A percentile compares a stretch with the other conserved stretches of the same genome.
Evolutionary conservation across 129 eudicot genomes (phyloP).

Genomic region (Calendula officinalis): DNA sequence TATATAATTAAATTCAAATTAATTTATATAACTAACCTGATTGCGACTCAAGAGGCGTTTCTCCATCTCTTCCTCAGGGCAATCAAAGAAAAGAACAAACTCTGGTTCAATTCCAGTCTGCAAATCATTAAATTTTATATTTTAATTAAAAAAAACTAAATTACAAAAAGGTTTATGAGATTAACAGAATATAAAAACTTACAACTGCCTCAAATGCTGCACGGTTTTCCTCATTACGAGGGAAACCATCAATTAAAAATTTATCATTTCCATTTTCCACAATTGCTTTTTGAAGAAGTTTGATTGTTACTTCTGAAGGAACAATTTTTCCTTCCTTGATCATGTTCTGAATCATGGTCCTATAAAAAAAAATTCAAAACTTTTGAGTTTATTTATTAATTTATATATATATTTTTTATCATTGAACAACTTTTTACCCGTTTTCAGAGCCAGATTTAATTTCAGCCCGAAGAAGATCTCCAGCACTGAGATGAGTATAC

Average conservation of each 20-base stretch:
- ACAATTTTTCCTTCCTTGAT: slow-evolving; percentile 95
- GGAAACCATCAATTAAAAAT: slow-evolving; percentile 92
- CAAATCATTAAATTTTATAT: slow-evolving; percentile 2
- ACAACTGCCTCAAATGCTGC: slow-evolving; percentile 85
- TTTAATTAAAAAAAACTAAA: not conserved
- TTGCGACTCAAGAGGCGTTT: slow-evolving; percentile 83
- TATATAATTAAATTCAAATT: not conserved
- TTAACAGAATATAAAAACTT: slow-evolving; percentile 32
- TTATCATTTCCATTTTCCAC: slow-evolving; percentile 76
- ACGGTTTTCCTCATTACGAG: slow-evolving; percentile 99
- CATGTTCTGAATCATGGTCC: slow-evolving; percentile 95
- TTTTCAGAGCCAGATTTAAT: slow-evolving; percentile 91
- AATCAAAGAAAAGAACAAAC: slow-evolving; percentile 83
- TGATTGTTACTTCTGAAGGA: slow-evolving; percentile 95
- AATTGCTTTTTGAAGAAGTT: slow-evolving; percentile 87
- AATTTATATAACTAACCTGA: slow-evolving; percentile 49
- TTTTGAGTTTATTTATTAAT: not conserved
- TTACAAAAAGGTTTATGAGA: not conserved
- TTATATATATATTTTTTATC: not conserved
- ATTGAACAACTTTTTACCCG: slow-evolving; percentile 53
- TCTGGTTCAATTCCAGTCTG: slow-evolving; percentile 88
- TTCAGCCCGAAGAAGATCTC: slow-evolving; percentile 97
- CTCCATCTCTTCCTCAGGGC: slow-evolving; percentile 96
- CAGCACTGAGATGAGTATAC: slow-evolving; percentile 99
- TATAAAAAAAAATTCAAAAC: slow-evolving; percentile 23